Base-by-base conservation (phyloP, 257 asterid genomes). In the Forsythia suspensa region DNA sequence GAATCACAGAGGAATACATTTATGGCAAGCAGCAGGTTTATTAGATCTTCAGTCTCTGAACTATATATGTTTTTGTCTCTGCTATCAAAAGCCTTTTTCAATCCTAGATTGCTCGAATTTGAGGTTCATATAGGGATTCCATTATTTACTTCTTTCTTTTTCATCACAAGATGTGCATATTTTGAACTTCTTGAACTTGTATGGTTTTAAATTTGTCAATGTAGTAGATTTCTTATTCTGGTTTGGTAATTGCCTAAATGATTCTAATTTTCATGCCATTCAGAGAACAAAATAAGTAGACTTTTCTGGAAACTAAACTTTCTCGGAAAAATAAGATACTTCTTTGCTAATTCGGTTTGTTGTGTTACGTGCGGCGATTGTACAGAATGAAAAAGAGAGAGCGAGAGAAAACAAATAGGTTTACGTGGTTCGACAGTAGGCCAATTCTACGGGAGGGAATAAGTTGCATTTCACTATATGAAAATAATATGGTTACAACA, bases 1-100 rank as follows among this genome's bases (percentile, higher is more conserved):
- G 99, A 63, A 95, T 95, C 76, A 84, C 90, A 39, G 99, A 95
- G 93, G 98, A 95, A 83, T 95, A 95, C 78, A 95, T 95, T 71
- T 95, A 95, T 79, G 93, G 92, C 77, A 89, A 76, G 81, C 99
- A 91, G 80, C 98, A 95, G 99, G 99, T 95, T 79, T 70, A n/a
- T 78, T 73, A 42, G 57, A 51, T 55, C 48, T 44, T 71, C 75
- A 74, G 78, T 48, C 73, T 37, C 77, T 51, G 34, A 43, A 16
- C 68, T 24, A 21, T 75, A 39, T 15, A 5, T 40, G 12, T 18
- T 70, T 15, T 65, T 65, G 16, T 21, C 67, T 15, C 65, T 71
- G 38, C 37, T 16, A 40, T 71, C 57, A 29, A 7, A 44, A 72
- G 21, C 63, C 41, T 24, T 63, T 40, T 61, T 34, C 44, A 36